These are phyloP conservation scores for Meira nashicola DNA, from an alignment of 1,284 basidiomycete species.

Conservation along the genomic window DNA sequence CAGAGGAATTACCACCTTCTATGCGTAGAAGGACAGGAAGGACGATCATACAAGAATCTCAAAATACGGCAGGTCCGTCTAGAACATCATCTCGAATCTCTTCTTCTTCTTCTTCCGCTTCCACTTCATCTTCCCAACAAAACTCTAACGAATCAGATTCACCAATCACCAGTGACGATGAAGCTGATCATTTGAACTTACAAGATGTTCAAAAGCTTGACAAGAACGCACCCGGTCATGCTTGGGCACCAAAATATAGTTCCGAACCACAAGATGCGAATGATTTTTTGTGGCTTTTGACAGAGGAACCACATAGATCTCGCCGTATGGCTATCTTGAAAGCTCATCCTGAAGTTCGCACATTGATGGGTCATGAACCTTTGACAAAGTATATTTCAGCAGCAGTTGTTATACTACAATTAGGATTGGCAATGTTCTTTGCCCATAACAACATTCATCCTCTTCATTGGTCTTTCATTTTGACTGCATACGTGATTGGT, in stretches of 20 bases:
- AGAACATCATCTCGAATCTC: slow-evolving; percentile 8
- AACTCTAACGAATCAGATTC: slow-evolving; percentile 2
- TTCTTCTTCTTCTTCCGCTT: slow-evolving; percentile 10
- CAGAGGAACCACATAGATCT: slow-evolving; percentile 90
- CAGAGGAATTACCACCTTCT: slow-evolving; percentile 27
- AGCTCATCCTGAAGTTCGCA: slow-evolving; percentile 85
- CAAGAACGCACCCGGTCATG: slow-evolving; percentile 16
- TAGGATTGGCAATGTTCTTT: slow-evolving; percentile 62
- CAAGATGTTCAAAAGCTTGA: neutral
- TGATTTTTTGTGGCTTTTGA: slow-evolving; percentile 79
- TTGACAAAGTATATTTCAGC: slow-evolving; percentile 82
- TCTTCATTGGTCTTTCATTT: slow-evolving; percentile 68
- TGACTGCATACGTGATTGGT: slow-evolving; percentile 78
- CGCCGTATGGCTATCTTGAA: slow-evolving; percentile 84
- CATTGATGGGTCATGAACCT: slow-evolving; percentile 90
- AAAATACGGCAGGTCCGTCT: neutral
- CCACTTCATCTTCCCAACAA: slow-evolving; percentile 7
- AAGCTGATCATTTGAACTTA: neutral
- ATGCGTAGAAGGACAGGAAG: slow-evolving; percentile 4
- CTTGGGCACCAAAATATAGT: slow-evolving; percentile 47
- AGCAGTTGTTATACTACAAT: slow-evolving; percentile 71
- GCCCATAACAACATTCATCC: slow-evolving; percentile 64
- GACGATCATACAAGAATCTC: no score
- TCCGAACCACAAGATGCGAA: slow-evolving; percentile 31
- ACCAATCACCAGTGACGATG: slow-evolving; percentile 4